Percentiles rank a stretch among this genome's conserved stretches.
Evolutionary conservation across 2,329 filamentous ascomycete species (phyloP).

Genomic region (Sporothrix pallida): DNA sequence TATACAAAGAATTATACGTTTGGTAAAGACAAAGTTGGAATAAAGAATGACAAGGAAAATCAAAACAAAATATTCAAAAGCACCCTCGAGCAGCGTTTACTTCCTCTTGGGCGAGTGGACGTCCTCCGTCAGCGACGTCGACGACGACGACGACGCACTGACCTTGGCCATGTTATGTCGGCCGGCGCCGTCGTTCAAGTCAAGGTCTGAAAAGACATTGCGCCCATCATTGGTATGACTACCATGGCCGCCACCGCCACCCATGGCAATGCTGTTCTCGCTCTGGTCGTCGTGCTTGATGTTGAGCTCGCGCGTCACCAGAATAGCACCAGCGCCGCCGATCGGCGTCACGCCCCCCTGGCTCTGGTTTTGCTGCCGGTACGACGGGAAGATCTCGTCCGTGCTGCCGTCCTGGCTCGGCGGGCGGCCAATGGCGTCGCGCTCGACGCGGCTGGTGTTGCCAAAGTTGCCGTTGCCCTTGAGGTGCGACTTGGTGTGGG

Average conservation of each 20-base stretch:
- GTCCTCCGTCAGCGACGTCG: background rate
- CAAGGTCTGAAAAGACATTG: background rate
- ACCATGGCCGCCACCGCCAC: background rate
- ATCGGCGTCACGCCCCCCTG: background rate
- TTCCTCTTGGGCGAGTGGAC: background rate
- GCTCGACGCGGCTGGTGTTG: slow-evolving; percentile 21
- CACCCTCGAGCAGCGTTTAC: background rate
- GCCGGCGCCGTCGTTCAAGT: background rate
- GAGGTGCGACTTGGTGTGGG: background rate
- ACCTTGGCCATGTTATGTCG: slow-evolving; percentile 4
- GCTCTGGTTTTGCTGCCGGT: background rate
- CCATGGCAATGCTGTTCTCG: background rate
- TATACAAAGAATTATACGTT: background rate
- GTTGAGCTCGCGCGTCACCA: slow-evolving; percentile 30
- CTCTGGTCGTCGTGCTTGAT: slow-evolving; percentile 24
- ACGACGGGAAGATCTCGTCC: slow-evolving; percentile 31
- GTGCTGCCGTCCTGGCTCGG: slow-evolving; percentile 32
- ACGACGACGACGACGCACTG: slow-evolving; percentile 1
- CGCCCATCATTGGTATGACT: background rate
- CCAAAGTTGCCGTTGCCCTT: slow-evolving; percentile 15
- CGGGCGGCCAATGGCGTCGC: slow-evolving; percentile 2
- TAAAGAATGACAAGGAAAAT: background rate
- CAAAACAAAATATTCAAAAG: background rate
- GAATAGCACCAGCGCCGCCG: background rate
- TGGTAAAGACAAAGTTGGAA: background rate